A percentile compares a stretch with the other conserved stretches of the same genome.
phyloP scores from a whole-genome alignment of 108 stramenopile genomes.

The Craspedostauros australis region DNA sequence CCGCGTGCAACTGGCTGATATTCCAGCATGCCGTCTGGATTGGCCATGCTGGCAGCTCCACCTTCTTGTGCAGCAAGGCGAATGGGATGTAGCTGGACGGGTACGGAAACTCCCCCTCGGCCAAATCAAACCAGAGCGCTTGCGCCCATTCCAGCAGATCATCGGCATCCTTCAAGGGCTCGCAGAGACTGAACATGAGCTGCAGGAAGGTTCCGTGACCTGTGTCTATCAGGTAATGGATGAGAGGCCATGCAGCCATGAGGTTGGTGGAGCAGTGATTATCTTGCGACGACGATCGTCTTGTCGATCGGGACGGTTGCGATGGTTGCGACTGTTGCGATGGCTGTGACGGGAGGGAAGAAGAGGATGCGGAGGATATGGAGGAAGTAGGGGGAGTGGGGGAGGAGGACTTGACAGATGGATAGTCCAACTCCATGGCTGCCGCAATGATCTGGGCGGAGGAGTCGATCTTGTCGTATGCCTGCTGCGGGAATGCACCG shows the following conservation, averaged over 20 bases:
- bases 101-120: conserved; percentile 67
- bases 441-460: not conserved
- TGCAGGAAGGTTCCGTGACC: conserved; percentile 15
- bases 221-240: conserved; percentile 11
- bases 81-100: conserved; percentile 63
- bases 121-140: conserved; percentile 64
- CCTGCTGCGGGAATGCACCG: conserved; percentile 19
- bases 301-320: conserved; percentile 25
- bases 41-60: conserved; percentile 66
- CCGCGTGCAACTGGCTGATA: conserved; percentile 15
- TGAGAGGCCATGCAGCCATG: conserved; percentile 39
- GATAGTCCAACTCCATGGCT: not conserved
- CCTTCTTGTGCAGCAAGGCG: conserved; percentile 40
- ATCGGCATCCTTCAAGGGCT: conserved; percentile 20
- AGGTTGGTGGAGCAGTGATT: conserved; percentile 43
- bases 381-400: too few species aligned
- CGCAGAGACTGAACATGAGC: conserved; percentile 40
- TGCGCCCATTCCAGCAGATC: conserved; percentile 33
- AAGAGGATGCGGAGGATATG: too few species aligned
- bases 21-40: conserved; percentile 52
- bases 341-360: too few species aligned
- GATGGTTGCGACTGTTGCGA: conserved; percentile 16
- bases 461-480: not conserved
- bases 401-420: too few species aligned
- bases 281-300: not conserved